Base-by-base conservation (phyloP, 148 eudicot species). In the Pouteria glomerata region DNA sequence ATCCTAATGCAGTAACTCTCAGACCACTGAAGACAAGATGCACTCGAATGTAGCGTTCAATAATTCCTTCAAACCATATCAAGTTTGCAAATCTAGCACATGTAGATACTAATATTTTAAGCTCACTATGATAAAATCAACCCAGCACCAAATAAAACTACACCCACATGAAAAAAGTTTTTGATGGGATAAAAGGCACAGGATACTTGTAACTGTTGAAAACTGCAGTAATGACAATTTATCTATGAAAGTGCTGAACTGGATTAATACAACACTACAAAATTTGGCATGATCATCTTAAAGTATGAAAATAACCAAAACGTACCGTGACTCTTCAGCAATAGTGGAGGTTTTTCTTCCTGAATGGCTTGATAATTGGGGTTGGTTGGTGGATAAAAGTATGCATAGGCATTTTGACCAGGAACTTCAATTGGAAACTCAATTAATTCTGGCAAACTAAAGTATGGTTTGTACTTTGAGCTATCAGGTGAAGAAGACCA, bases 371-470 rank as follows among this genome's bases (percentile, higher is more conserved):
- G 84, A 80, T 82, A 86, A 44, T 61, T 26, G 63, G 97, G 96
- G 67, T 88, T 94, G 21, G 90, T 81, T 27, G 98, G 98, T 56
- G 98, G 93, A 78, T 94, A 94, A 68, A 79, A 94, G 81, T 83
- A 91, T 62, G 97, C 98, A 85, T 86, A 94, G 16, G 98, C 98
- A 74, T n/a, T 81, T 78, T 89, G 84, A 53, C 93, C 96, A 16
- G 88, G 84, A 56, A 89, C 88, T 80, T 80, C 89, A 11, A 97
- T 94, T 62, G 96, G 97, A 77, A 94, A 94, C 78, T 87, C 98
- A 73, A 94, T 83, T 48, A 94, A 74, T 78, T 94, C 93, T 65
- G 98, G 93, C 70, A 68, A 69, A 87, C 96, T 91, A 70, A 86
- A 89, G 72, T 86, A 86, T 68, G 92, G 76, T 57, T 77, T 69